These are phyloP conservation scores for Clonostachys rhizophaga DNA, from an alignment of 2,329 filamentous ascomycete species.

Conservation along the genomic window DNA sequence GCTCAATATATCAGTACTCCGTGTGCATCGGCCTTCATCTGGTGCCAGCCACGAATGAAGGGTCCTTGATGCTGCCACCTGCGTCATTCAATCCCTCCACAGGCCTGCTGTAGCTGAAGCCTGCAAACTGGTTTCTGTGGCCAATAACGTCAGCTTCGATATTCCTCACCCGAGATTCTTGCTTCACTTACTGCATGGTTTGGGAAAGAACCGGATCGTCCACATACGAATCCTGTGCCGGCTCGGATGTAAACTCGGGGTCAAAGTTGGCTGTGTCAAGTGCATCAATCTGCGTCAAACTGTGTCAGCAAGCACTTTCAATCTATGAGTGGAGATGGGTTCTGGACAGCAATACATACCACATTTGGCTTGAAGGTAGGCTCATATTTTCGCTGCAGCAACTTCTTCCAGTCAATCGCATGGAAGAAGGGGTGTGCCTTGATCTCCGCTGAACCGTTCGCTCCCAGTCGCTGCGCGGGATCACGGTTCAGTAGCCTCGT, in stretches of 20 bases:
- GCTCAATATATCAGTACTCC: too few relatives aligned
- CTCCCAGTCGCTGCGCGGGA: conserved; percentile 82
- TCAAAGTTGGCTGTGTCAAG: conserved; percentile 93
- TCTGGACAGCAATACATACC: conserved; percentile 51
- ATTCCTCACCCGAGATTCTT: too few relatives aligned
- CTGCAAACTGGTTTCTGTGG: conserved; percentile 71
- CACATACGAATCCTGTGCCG: conserved; percentile 86
- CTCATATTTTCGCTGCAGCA: conserved; percentile 96
- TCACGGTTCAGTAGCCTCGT: conserved; percentile 89
- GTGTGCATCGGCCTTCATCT: conserved; percentile 14
- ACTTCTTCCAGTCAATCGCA: conserved; percentile 96
- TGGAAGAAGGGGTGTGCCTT: conserved; percentile 99
- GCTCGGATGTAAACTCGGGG: conserved; percentile 83
- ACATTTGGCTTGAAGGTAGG: conserved; percentile 96
- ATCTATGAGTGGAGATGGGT: not conserved
- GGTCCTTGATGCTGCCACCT: conserved; percentile 90
- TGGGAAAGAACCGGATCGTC: conserved; percentile 86
- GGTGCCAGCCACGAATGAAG: conserved; percentile 61
- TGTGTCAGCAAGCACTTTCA: not conserved
- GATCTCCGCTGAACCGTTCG: conserved; percentile 93
- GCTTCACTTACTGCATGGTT: conserved; percentile 67
- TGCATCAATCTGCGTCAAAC: conserved; percentile 60
- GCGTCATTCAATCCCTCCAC: conserved; percentile 90
- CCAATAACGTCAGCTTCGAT: too few relatives aligned
- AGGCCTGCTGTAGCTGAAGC: conserved; percentile 96